These are phyloP conservation scores for Leccinum longicurvipes DNA, from an alignment of 768 basidiomycete species.

Conservation along the genomic window DNA sequence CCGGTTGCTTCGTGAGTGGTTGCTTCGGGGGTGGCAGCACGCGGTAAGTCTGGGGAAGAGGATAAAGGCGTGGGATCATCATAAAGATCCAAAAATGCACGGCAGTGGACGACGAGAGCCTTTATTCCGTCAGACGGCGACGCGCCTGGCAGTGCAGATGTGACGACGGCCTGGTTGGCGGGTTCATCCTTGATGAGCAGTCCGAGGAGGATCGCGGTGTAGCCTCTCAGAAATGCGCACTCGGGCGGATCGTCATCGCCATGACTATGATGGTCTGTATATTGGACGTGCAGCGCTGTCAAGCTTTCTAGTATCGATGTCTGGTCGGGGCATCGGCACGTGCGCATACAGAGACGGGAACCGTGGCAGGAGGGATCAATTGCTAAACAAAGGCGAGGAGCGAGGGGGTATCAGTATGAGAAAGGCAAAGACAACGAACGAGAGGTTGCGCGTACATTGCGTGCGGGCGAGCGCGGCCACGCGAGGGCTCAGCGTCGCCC, in stretches of 20 bases:
- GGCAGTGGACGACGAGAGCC: slow-evolving; percentile 35
- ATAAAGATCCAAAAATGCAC: slow-evolving; percentile 42
- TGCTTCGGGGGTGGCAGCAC: slow-evolving; percentile 6
- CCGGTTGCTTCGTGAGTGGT: not conserved
- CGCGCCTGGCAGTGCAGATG: slow-evolving; percentile 36
- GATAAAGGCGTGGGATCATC: slow-evolving; percentile 31
- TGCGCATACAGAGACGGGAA: slow-evolving; percentile 43
- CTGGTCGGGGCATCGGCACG: slow-evolving; percentile 50
- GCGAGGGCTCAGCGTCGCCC: slow-evolving; percentile 58
- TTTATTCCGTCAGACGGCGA: slow-evolving; percentile 29
- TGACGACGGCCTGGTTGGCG: slow-evolving; percentile 31
- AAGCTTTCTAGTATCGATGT: slow-evolving; percentile 51
- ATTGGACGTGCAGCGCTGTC: slow-evolving; percentile 44
- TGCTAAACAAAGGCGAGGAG: slow-evolving; percentile 38
- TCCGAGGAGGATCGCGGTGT: slow-evolving; percentile 72
- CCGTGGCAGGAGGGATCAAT: slow-evolving; percentile 51
- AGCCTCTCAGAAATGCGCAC: slow-evolving; percentile 60
- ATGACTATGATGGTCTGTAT: slow-evolving; percentile 14
- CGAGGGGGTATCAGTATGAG: too few relatives aligned
- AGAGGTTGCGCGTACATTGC: slow-evolving; percentile 40
- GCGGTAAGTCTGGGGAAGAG: slow-evolving; percentile 15
- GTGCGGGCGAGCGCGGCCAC: slow-evolving; percentile 45
- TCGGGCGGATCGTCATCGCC: slow-evolving; percentile 30
- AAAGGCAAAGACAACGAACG: not conserved
- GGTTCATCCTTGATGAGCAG: slow-evolving; percentile 38